These are phyloP conservation scores for Elaphomyces granulatus DNA, from an alignment of 495 filamentous ascomycete species.

Conservation along the genomic window DNA sequence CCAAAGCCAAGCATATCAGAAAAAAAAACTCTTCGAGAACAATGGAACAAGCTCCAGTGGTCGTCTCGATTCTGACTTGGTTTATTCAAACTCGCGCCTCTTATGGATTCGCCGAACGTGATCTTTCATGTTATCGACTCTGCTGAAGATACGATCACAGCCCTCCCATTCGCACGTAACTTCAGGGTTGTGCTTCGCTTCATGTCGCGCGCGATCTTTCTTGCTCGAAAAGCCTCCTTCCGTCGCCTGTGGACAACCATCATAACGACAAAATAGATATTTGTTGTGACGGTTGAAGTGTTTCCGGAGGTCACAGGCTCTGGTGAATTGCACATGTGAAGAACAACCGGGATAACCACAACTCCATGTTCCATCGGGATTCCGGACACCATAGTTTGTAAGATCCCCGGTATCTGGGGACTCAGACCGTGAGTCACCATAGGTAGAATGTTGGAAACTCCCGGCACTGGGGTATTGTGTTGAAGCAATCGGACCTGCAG, in stretches of 20 bases:
- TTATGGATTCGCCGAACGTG: slow-evolving; percentile 37
- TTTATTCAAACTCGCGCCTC: too few relatives aligned
- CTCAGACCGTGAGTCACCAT: too few relatives aligned
- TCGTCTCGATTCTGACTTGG: too few relatives aligned
- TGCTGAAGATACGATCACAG: slow-evolving; percentile 45
- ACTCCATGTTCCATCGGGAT: slow-evolving; percentile 34
- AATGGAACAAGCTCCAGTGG: too few relatives aligned
- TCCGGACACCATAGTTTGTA: slow-evolving; percentile 2
- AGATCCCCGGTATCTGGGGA: slow-evolving; percentile 1
- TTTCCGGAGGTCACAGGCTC: slow-evolving; percentile 50
- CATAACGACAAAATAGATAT: slow-evolving; percentile 45
- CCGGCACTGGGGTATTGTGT: too few relatives aligned
- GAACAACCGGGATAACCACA: slow-evolving; percentile 45
- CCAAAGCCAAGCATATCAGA: too few relatives aligned
- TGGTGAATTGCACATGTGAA: slow-evolving; percentile 39
- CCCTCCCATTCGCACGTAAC: slow-evolving; percentile 43
- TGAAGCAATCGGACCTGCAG: too few relatives aligned
- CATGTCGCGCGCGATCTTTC: slow-evolving; percentile 47
- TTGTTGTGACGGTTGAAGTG: slow-evolving; percentile 51
- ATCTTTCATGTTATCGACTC: slow-evolving; percentile 52
- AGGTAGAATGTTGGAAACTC: too few relatives aligned
- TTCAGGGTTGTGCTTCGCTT: slow-evolving; percentile 48
- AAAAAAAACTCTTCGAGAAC: slow-evolving; percentile 14
- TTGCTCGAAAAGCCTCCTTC: slow-evolving; percentile 48
- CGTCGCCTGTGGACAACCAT: slow-evolving; percentile 41